Evolutionary conservation across 1,139 yeast genomes (phyloP).

Genomic region (Saccharomyces hybrid): DNA sequence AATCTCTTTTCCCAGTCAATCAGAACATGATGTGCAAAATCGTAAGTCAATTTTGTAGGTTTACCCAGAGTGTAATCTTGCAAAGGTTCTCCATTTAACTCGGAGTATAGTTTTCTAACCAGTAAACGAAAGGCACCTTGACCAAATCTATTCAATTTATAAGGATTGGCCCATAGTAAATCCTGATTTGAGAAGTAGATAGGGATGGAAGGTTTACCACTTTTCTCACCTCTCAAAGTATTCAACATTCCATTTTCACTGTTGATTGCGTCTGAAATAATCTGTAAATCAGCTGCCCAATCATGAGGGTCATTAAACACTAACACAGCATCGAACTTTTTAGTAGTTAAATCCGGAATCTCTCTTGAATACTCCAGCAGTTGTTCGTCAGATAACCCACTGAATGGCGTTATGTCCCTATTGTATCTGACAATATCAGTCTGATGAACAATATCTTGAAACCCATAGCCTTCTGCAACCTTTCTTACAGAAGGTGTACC

Average conservation of each 20-base stretch:
- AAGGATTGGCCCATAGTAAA: conserved; percentile 85
- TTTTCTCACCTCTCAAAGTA: conserved; percentile 40
- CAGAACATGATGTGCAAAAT: conserved; percentile 69
- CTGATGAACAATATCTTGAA: conserved; percentile 67
- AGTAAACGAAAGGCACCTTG: conserved; percentile 80
- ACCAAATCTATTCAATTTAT: conserved; percentile 72
- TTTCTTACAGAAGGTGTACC: conserved; percentile 75
- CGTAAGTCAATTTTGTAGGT: conserved; percentile 74
- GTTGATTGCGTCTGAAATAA: conserved; percentile 62
- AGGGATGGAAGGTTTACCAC: conserved; percentile 56
- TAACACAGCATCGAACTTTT: conserved; percentile 66
- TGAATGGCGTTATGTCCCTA: conserved; percentile 42
- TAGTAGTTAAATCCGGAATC: conserved; percentile 30
- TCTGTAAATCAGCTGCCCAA: conserved; percentile 77
- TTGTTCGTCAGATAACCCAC: conserved; percentile 67
- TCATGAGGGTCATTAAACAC: conserved; percentile 91
- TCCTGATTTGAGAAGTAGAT: conserved; percentile 83
- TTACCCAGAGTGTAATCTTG: conserved; percentile 69
- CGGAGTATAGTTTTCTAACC: conserved; percentile 55
- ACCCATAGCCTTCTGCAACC: conserved; percentile 77
- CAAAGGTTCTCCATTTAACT: conserved; percentile 47
- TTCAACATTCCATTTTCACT: conserved; percentile 61
- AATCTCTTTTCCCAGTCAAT: conserved; percentile 49
- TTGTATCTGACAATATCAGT: conserved; percentile 57
- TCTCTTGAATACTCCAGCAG: conserved; percentile 40